These are phyloP conservation scores for Parachaetomium inaequale DNA, from an alignment of 495 filamentous ascomycete species.

Conservation along the genomic window DNA sequence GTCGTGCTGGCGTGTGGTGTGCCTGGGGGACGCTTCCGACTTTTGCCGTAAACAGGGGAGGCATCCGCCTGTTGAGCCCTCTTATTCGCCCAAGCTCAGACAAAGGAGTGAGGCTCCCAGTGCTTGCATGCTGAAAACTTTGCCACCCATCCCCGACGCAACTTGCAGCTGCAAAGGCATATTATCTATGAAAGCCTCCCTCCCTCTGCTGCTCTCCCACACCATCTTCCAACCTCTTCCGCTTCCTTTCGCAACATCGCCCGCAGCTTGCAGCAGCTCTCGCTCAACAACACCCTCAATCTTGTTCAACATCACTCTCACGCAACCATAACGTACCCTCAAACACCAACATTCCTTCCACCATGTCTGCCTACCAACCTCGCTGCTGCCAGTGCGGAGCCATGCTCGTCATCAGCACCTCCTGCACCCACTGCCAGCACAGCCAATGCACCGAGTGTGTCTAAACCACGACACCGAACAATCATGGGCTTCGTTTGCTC, in stretches of 20 bases:
- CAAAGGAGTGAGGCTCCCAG: slow-evolving; percentile 5
- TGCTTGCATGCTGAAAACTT: neutral
- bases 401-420: slow-evolving; percentile 48
- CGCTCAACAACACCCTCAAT: neutral
- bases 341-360: neutral
- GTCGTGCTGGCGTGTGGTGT: neutral
- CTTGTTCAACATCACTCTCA: neutral
- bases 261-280: neutral
- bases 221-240: neutral
- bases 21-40: slow-evolving; percentile 2
- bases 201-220: neutral
- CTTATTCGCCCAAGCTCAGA: slow-evolving; percentile 1
- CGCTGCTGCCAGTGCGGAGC: slow-evolving; percentile 48
- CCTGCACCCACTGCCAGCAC: slow-evolving; percentile 44
- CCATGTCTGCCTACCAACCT: slow-evolving; percentile 38
- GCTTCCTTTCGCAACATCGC: neutral
- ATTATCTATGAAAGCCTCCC: neutral
- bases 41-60: neutral
- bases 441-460: slow-evolving; percentile 42
- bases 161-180: neutral
- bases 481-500: neutral
- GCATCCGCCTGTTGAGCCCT: neutral
- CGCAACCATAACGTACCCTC: neutral
- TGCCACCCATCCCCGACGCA: neutral
- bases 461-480: slow-evolving; percentile 19